Percentiles rank a stretch among this genome's conserved stretches.
Evolutionary conservation across 306 rosid species (phyloP).

Genomic region (Cucumis cinereus): DNA sequence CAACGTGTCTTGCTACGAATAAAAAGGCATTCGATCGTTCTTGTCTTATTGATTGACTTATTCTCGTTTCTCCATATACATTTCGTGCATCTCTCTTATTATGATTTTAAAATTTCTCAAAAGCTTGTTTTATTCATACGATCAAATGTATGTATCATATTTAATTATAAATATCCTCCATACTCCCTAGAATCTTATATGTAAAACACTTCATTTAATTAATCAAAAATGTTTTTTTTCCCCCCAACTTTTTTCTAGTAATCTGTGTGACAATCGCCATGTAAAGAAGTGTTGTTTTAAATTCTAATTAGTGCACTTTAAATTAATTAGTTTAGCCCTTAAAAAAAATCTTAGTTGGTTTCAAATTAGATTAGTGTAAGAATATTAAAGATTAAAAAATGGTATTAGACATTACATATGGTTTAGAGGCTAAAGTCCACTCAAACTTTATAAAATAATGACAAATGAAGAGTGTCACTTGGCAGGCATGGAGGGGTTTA

Average conservation of each 20-base stretch:
- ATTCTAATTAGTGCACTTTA: background rate
- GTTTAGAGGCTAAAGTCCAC: slow-evolving; percentile 3
- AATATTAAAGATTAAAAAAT: background rate
- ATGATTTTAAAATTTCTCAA: background rate
- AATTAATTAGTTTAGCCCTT: background rate
- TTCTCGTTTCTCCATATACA: background rate
- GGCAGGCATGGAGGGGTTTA: background rate
- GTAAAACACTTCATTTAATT: background rate
- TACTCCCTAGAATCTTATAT: background rate
- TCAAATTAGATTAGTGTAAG: background rate
- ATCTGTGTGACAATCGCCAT: background rate
- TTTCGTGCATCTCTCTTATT: background rate
- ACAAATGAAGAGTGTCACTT: background rate
- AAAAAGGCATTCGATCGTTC: background rate
- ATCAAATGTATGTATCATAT: background rate
- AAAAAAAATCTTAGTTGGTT: background rate
- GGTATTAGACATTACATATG: background rate
- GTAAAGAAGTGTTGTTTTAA: background rate
- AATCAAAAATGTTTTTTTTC: background rate
- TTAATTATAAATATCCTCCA: background rate
- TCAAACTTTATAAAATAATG: background rate
- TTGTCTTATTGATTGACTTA: background rate
- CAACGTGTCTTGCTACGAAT: background rate
- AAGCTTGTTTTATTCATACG: background rate
- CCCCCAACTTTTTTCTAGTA: background rate